Conservation (phyloP, 2,329 filamentous ascomycete genomes). For the Ophiostoma ulmi region DNA sequence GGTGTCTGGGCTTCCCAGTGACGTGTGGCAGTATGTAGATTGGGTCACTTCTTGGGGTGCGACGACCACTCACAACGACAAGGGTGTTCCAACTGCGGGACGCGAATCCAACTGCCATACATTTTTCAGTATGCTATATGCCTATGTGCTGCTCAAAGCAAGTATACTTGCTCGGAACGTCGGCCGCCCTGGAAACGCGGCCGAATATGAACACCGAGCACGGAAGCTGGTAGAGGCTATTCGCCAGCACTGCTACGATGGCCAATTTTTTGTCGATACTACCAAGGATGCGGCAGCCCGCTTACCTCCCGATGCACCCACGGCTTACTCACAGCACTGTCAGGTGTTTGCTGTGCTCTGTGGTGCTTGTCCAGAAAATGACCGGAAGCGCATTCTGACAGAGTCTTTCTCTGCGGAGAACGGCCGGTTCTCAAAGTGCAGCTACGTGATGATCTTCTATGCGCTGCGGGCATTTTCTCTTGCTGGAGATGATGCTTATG, state of each 20-base stretch:
- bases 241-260: constrained; percentile 34
- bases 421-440: constrained; percentile 34
- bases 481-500: constrained; percentile 34
- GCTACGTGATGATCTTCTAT: constrained; percentile 41
- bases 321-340: constrained; percentile 35
- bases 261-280: constrained; percentile 33
- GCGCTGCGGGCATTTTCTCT: constrained; percentile 36
- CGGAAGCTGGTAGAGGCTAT: constrained; percentile 30
- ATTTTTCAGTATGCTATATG: constrained; percentile 40
- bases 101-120: constrained; percentile 37
- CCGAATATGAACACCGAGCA: constrained; percentile 33
- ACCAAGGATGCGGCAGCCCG: constrained; percentile 29
- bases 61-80: constrained; percentile 25
- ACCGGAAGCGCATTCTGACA: constrained; percentile 30
- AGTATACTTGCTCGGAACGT: constrained; percentile 34
- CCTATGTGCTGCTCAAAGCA: constrained; percentile 35
- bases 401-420: constrained; percentile 30
- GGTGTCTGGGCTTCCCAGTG: constrained; percentile 30
- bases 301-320: not conserved
- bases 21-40: constrained; percentile 37
- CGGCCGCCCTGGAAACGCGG: constrained; percentile 33
- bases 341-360: constrained; percentile 37
- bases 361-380: constrained; percentile 31
- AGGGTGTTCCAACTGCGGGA: constrained; percentile 38
- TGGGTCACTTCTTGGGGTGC: constrained; percentile 32